phyloP scores from a whole-genome alignment of 2,329 filamentous ascomycete genomes.

The Acrocalymma vagum region DNA sequence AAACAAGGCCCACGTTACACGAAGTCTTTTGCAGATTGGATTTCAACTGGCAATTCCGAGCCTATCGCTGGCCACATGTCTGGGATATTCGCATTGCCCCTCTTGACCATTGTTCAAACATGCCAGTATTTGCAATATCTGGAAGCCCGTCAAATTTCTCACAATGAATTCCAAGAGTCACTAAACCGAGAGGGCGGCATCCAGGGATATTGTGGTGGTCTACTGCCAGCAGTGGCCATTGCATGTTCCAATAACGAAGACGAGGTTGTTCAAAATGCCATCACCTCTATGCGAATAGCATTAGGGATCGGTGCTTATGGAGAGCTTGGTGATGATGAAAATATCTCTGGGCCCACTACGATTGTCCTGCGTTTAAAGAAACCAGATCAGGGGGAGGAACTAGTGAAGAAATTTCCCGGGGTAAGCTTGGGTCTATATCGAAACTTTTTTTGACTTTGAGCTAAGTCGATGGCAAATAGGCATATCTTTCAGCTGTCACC shows the following conservation, averaged over 20 bases:
- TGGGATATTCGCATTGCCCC: slow-evolving; percentile 21
- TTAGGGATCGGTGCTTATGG: slow-evolving; percentile 19
- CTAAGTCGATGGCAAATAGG: no score
- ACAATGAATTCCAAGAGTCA: slow-evolving; percentile 17
- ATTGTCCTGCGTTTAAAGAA: slow-evolving; percentile 25
- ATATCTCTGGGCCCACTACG: slow-evolving; percentile 18
- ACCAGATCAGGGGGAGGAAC: slow-evolving; percentile 22
- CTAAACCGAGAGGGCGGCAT: slow-evolving; percentile 15
- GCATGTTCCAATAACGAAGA: slow-evolving; percentile 22
- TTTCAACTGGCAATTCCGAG: slow-evolving; percentile 17
- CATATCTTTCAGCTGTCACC: slow-evolving; percentile 31
- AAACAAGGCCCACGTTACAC: slow-evolving; percentile 8
- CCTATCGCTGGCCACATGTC: slow-evolving; percentile 22
- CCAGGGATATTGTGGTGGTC: slow-evolving; percentile 21
- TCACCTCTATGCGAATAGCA: slow-evolving; percentile 16
- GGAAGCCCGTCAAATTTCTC: slow-evolving; percentile 12
- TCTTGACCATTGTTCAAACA: slow-evolving; percentile 26
- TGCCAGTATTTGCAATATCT: slow-evolving; percentile 32
- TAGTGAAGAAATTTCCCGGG: slow-evolving; percentile 19
- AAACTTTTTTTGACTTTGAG: neutral
- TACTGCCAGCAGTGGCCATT: slow-evolving; percentile 17
- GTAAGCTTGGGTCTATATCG: slow-evolving; percentile 14
- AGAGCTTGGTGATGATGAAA: slow-evolving; percentile 25
- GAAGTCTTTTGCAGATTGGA: slow-evolving; percentile 23
- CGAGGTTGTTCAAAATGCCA: slow-evolving; percentile 17